Base-by-base conservation (phyloP, 2,329 filamentous ascomycete species). In the Xylariaceae sp. region DNA sequence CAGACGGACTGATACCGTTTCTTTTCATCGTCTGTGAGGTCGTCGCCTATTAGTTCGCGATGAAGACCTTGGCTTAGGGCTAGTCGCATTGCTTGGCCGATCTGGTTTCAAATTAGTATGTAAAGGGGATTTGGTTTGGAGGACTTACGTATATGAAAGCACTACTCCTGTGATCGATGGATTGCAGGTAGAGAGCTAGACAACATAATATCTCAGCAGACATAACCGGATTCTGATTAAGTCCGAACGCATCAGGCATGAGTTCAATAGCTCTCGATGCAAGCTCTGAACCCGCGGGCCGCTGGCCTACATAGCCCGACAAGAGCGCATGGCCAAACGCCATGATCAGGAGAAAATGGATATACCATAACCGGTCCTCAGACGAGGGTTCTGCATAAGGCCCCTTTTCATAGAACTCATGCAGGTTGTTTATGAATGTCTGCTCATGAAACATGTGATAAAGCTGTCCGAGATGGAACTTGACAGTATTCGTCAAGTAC, bases 21-120 rank as follows among this genome's bases (percentile, higher is more conserved):
- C 35, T 10, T 53, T 15, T 57, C 56, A 3, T 57, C 56, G 17
- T 53, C 51, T n/a, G 56, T 53, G 34, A 49, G 42, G 13, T 49
- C 17, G 13, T 49, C 51, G 6, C 51, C 56, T 35, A 57, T 15
- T n/a, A 53, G 56, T 10, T 57, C 50, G 51, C 51, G 56, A 23
- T 57, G 56, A 5, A 57, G 37, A 8, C 56, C 56, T 30, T 57
- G 51, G 34, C 42, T 42, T 6, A 57, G 51, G 11, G 56, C 56
- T 51, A 57, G 37, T 4, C 51, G 51, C 56, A 57, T 53, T 17
- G 56, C 56, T 57, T 57, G 51, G 42, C 56, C 56, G n/a, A 57
- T 53, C 56, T 57, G 17, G 17, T 17, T 17, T 17, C 17, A 17
- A 17, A 17, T 17, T 17, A 17, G 17, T 17, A 17, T 17, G 17